Percentiles rank a stretch among this genome's conserved stretches.
Evolutionary conservation across 345 rosid species (phyloP).

Genomic region (Mallotus nudiflorus): DNA sequence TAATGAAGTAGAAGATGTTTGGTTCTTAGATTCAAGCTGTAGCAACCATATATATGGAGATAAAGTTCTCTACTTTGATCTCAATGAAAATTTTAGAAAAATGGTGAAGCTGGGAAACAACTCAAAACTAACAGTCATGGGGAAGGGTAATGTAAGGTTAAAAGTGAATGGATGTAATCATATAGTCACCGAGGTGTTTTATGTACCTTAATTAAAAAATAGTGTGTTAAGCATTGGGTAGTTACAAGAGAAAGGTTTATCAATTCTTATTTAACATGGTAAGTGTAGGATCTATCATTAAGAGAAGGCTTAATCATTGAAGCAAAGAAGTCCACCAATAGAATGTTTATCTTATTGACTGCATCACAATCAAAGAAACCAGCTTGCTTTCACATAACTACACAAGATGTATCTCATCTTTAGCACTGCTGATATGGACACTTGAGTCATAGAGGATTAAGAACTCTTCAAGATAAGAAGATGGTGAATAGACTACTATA

Average conservation of each 20-base stretch:
- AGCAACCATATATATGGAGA: not conserved
- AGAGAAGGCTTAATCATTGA: not conserved
- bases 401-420: not conserved
- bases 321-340: too few species aligned
- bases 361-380: not conserved
- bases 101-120: not conserved
- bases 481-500: too few species aligned
- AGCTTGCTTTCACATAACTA: not conserved
- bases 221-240: not conserved
- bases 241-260: not conserved
- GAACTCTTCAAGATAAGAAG: too few species aligned
- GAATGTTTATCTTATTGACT: too few species aligned
- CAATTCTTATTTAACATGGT: not conserved
- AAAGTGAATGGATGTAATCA: conserved; percentile 2
- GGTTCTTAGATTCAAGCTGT: conserved; percentile 1
- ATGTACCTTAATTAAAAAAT: not conserved
- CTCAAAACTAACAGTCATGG: too few species aligned
- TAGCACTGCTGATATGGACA: not conserved
- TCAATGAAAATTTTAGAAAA: not conserved
- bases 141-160: not conserved
- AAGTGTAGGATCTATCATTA: not conserved
- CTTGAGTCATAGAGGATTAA: too few species aligned
- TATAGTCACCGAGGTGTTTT: not conserved
- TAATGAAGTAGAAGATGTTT: not conserved
- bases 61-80: not conserved